Evolutionary conservation across 176 grass and related monocot species (phyloP).

Genomic region (Phoenix roebelenii): DNA sequence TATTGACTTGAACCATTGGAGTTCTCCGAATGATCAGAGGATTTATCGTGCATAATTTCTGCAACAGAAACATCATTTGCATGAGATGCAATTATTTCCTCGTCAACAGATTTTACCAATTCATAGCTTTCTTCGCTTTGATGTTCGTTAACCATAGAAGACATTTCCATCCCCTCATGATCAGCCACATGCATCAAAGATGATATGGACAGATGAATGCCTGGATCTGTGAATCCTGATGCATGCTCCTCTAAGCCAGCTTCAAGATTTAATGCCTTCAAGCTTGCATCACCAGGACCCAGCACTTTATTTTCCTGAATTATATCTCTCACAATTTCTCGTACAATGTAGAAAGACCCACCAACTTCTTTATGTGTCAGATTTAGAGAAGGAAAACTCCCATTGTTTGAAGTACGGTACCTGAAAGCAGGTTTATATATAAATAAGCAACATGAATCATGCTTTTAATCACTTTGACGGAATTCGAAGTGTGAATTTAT

Average conservation of each 20-base stretch:
- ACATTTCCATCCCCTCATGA: conserved; percentile 21
- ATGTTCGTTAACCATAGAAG: conserved; percentile 3
- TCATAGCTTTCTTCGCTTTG: conserved; percentile 7
- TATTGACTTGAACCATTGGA: conserved; percentile 20
- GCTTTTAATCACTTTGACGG: no score
- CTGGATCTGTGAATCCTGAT: not conserved
- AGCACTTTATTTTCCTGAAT: conserved; percentile 93
- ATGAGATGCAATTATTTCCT: conserved; percentile 18
- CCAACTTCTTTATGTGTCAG: conserved; percentile 96
- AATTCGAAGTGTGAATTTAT: no score
- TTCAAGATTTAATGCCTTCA: conserved; percentile 54
- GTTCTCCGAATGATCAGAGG: conserved; percentile 21
- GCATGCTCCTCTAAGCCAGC: conserved; percentile 26
- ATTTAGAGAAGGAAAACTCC: conserved; percentile 86
- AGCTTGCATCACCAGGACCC: conserved; percentile 65
- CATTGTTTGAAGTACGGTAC: conserved; percentile 49
- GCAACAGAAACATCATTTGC: conserved; percentile 17
- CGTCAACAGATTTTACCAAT: conserved; percentile 3
- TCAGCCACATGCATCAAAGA: conserved; percentile 12
- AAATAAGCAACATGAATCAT: no score
- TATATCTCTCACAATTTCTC: conserved; percentile 88
- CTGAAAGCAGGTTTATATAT: conserved; percentile 25
- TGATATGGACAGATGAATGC: not conserved
- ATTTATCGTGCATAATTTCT: conserved; percentile 2
- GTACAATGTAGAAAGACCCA: conserved; percentile 90